phyloP scores from a whole-genome alignment of 495 filamentous ascomycete genomes.

The Xylaria telfairii region DNA sequence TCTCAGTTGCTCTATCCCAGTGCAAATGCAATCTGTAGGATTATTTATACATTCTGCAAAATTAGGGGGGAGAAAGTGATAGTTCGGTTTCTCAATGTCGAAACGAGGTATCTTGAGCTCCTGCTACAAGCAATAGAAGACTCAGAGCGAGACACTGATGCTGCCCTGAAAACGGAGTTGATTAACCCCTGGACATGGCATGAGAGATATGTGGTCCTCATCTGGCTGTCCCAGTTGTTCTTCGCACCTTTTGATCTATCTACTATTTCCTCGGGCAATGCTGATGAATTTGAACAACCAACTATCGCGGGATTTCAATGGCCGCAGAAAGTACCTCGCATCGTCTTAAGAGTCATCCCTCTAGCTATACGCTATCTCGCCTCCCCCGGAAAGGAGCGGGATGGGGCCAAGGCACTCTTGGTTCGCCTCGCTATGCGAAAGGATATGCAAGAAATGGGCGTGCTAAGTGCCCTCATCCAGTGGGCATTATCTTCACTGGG shows the following conservation, averaged over 20 bases:
- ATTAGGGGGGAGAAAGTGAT: conserved; percentile 92
- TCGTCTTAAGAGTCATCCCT: conserved; percentile 71
- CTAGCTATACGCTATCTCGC: conserved; percentile 74
- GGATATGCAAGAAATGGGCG: conserved; percentile 82
- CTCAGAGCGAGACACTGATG: conserved; percentile 38
- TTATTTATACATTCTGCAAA: conserved; percentile 94
- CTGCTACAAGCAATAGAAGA: conserved; percentile 71
- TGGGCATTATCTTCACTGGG: conserved; percentile 70
- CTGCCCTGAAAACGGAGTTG: conserved; percentile 17
- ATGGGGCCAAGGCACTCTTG: conserved; percentile 82
- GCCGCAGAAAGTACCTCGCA: conserved; percentile 65
- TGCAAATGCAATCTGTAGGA: conserved; percentile 71
- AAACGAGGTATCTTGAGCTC: conserved; percentile 80
- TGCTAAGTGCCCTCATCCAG: conserved; percentile 66
- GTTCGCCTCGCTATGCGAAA: conserved; percentile 79
- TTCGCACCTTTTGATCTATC: conserved; percentile 92
- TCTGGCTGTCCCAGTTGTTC: conserved; percentile 92
- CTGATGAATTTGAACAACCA: conserved; percentile 43
- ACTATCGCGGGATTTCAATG: conserved; percentile 49
- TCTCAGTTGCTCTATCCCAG: conserved; percentile 60
- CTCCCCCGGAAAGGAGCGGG: conserved; percentile 81
- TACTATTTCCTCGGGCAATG: conserved; percentile 72
- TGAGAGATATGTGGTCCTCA: conserved; percentile 82
- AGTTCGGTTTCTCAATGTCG: conserved; percentile 85
- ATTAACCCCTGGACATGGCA: conserved; percentile 70